These are phyloP conservation scores for Apiospora saccharicola DNA, from an alignment of 2,329 filamentous ascomycete species.

Conservation along the genomic window DNA sequence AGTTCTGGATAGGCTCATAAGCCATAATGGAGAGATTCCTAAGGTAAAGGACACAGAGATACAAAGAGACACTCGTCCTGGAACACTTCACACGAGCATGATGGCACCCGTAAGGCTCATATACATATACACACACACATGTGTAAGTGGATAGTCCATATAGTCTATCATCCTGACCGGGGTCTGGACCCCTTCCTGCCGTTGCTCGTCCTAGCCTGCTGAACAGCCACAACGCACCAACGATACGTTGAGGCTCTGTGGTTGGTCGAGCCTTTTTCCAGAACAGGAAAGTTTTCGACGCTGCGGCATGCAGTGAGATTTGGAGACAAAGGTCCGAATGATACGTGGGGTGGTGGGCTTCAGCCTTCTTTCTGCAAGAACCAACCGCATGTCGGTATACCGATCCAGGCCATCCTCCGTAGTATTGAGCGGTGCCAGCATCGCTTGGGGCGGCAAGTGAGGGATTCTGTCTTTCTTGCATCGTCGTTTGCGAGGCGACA, in stretches of 20 bases:
- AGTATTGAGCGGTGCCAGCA: background rate
- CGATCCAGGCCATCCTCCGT: background rate
- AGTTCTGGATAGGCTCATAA: background rate
- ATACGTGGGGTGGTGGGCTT: background rate
- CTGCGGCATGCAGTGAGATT: constrained; percentile 13
- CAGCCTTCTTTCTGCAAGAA: background rate
- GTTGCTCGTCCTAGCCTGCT: background rate
- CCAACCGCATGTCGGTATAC: background rate
- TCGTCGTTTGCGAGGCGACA: background rate
- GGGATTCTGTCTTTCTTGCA: background rate
- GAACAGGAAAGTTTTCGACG: background rate
- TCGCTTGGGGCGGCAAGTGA: background rate
- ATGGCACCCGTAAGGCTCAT: background rate
- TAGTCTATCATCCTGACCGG: background rate
- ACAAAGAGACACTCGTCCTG: background rate
- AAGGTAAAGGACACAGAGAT: background rate
- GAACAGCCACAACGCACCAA: constrained; percentile 8
- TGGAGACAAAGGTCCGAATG: background rate
- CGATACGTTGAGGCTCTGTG: background rate
- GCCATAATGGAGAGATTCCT: background rate
- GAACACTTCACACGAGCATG: background rate
- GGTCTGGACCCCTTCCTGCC: background rate
- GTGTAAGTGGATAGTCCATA: background rate
- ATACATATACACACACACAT: background rate
- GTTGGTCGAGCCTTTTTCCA: constrained; percentile 12